These are phyloP conservation scores for Yamadazyma jaroonii DNA, from an alignment of 1,139 yeast species.

Conservation along the genomic window DNA sequence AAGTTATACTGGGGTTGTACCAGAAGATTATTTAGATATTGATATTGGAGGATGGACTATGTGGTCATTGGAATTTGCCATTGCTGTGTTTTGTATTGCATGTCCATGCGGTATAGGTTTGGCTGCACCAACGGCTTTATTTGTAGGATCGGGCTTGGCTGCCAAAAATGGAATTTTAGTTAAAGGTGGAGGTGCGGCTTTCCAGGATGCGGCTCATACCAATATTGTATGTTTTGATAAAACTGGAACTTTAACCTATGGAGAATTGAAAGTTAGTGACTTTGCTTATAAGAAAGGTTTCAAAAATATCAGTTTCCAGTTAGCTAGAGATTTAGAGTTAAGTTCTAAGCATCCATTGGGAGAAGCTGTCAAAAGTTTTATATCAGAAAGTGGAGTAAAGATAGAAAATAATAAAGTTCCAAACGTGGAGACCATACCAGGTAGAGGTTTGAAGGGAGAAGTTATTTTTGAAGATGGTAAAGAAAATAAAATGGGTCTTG, in stretches of 20 bases:
- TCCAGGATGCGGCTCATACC: slow-evolving; percentile 69
- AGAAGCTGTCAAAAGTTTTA: slow-evolving; percentile 49
- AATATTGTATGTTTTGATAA: slow-evolving; percentile 74
- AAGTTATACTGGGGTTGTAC: slow-evolving; percentile 55
- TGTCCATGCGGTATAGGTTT: slow-evolving; percentile 50
- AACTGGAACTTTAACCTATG: slow-evolving; percentile 76
- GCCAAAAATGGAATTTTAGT: slow-evolving; percentile 67
- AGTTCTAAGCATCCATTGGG: slow-evolving; percentile 75
- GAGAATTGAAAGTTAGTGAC: slow-evolving; percentile 57
- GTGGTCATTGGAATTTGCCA: slow-evolving; percentile 76
- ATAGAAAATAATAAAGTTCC: slow-evolving; percentile 41
- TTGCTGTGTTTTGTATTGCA: slow-evolving; percentile 68
- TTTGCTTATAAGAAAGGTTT: slow-evolving; percentile 19
- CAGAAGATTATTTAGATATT: slow-evolving; percentile 53
- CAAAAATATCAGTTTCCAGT: slow-evolving; percentile 34
- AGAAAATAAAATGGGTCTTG: slow-evolving; percentile 22
- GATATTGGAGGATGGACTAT: slow-evolving; percentile 74
- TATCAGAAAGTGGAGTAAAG: slow-evolving; percentile 16
- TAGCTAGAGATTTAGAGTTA: slow-evolving; percentile 58
- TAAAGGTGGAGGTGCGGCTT: slow-evolving; percentile 80
- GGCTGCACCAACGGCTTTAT: slow-evolving; percentile 49
- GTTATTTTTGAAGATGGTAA: slow-evolving; percentile 22
- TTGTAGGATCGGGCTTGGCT: slow-evolving; percentile 47
- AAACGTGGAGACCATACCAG: slow-evolving; percentile 51
- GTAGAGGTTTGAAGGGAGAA: slow-evolving; percentile 55